Conservation (phyloP, 164 flowering plant species). For the Nymphaea colorata region DNA sequence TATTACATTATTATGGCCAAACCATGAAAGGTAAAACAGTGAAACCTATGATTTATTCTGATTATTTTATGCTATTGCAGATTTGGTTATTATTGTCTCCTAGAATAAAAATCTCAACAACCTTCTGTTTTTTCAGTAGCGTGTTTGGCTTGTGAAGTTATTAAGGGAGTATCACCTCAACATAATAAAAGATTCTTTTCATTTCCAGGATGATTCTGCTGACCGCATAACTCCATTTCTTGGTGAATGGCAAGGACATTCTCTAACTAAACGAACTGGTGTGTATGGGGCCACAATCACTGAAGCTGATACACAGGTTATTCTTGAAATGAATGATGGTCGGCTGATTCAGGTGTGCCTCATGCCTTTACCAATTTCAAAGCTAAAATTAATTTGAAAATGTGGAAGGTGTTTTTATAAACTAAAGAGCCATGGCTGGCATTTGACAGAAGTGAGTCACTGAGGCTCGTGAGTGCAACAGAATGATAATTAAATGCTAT, state of each 20-base stretch:
- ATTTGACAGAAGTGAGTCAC: no score
- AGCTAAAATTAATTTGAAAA: no score
- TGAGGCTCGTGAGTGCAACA: no score
- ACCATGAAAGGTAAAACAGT: no score
- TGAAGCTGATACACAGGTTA: slow-evolving; percentile 55
- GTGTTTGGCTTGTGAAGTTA: not conserved
- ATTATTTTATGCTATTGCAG: no score
- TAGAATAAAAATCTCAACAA: not conserved
- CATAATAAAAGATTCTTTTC: not conserved
- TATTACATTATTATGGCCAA: no score
- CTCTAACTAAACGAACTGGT: slow-evolving; percentile 84
- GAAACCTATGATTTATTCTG: no score
- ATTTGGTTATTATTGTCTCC: no score
- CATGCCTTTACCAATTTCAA: no score
- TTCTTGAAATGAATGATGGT: slow-evolving; percentile 60
- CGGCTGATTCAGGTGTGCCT: slow-evolving; percentile 58
- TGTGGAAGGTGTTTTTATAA: no score
- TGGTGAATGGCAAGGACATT: slow-evolving; percentile 84
- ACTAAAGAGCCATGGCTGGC: no score
- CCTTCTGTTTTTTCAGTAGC: not conserved
- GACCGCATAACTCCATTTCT: slow-evolving; percentile 53
- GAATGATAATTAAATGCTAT: no score
- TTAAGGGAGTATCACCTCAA: not conserved
- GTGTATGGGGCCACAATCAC: slow-evolving; percentile 87
- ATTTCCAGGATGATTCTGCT: slow-evolving; percentile 26